These are phyloP conservation scores for Erythrophleum fordii DNA, from an alignment of 306 rosid species.

Conservation along the genomic window DNA sequence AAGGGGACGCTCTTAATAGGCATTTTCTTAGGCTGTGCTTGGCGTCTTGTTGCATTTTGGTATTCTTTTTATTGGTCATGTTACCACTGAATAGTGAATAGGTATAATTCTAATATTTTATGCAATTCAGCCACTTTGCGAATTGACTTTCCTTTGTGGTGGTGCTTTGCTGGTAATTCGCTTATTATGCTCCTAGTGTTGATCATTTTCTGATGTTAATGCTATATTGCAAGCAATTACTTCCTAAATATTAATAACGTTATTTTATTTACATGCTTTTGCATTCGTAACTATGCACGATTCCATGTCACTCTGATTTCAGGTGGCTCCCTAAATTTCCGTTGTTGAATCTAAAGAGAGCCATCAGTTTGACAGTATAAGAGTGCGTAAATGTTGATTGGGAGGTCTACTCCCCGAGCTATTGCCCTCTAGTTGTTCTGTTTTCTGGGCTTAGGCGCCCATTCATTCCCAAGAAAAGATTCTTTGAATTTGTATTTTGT, in stretches of 20 bases:
- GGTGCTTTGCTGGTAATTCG: slow-evolving; percentile 2
- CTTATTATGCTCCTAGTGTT: background rate
- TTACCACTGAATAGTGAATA: slow-evolving; percentile 29
- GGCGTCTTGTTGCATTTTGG: slow-evolving; percentile 26
- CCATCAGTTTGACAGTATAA: no score
- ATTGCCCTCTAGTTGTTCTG: no score
- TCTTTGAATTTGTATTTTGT: no score
- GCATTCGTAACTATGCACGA: background rate
- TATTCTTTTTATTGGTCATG: background rate
- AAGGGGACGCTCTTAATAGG: slow-evolving; percentile 21
- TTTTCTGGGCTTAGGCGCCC: no score
- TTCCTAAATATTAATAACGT: background rate
- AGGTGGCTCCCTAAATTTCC: background rate
- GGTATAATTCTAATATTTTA: slow-evolving; percentile 30
- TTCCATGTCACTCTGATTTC: background rate
- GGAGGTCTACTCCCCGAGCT: no score
- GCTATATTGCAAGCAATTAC: background rate
- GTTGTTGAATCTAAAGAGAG: no score
- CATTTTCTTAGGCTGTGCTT: slow-evolving; percentile 8
- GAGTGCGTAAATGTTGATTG: no score
- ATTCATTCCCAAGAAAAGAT: no score
- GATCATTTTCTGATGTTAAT: background rate
- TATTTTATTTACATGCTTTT: background rate
- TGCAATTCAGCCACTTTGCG: slow-evolving; percentile 15
- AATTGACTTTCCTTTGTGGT: background rate